These are phyloP conservation scores for Amanita rubescens DNA, from an alignment of 768 basidiomycete species.

Conservation along the genomic window DNA sequence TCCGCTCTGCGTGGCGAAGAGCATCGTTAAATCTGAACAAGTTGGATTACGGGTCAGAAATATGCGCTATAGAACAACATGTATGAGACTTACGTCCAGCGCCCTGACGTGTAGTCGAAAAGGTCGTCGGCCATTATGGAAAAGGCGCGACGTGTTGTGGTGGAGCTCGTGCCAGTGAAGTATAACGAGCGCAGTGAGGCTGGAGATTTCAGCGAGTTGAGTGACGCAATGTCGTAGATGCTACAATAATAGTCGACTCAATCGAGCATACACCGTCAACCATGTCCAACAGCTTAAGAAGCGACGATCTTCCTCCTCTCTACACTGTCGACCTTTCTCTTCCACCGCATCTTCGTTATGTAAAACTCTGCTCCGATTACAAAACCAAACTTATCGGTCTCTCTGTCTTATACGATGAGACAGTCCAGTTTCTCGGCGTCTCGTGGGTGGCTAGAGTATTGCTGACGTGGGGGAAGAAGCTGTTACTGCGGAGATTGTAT, in stretches of 20 bases:
- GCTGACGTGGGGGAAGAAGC: constrained; percentile 12
- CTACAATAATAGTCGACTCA: no score
- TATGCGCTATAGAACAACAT: constrained; percentile 16
- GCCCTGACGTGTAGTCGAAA: constrained; percentile 24
- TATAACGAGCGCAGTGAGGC: no score
- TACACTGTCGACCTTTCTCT: constrained; percentile 27
- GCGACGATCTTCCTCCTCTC: constrained; percentile 14
- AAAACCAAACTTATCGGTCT: constrained; percentile 19
- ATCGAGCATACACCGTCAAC: no score
- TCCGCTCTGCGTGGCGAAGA: constrained; percentile 11
- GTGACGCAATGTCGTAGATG: no score
- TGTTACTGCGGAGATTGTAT: constrained; percentile 21
- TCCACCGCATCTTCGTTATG: constrained; percentile 23
- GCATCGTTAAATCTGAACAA: constrained; percentile 19
- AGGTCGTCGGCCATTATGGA: no score
- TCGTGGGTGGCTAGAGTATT: constrained; percentile 20
- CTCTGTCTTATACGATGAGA: constrained; percentile 20
- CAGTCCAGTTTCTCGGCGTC: constrained; percentile 12
- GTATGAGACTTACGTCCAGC: no score
- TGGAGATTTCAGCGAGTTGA: no score
- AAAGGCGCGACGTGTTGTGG: no score
- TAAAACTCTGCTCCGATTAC: constrained; percentile 25
- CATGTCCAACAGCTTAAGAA: not conserved
- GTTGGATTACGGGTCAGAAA: constrained; percentile 12
- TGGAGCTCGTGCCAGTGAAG: no score